Evolutionary conservation across 1,139 yeast genomes (phyloP).

Genomic region (Zygosaccharomyces sapae): DNA sequence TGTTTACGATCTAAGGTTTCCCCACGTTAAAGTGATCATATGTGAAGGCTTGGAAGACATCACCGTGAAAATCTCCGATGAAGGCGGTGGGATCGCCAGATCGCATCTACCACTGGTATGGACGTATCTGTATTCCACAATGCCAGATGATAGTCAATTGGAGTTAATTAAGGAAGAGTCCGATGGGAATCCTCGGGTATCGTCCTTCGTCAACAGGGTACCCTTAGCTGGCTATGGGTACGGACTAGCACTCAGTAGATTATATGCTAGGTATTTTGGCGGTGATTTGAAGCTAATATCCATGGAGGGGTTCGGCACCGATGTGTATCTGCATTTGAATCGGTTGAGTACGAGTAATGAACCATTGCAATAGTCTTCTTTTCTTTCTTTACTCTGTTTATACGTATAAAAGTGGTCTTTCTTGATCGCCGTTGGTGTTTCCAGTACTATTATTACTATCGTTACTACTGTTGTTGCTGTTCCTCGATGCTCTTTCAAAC

Average conservation of each 20-base stretch:
- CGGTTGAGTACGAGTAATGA: constrained; percentile 31
- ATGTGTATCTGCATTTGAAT: constrained; percentile 81
- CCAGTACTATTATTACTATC: background rate
- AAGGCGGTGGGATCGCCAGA: constrained; percentile 91
- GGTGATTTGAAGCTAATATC: constrained; percentile 83
- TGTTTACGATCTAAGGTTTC: constrained; percentile 64
- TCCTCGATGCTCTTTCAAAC: constrained; percentile 33
- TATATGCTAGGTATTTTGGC: constrained; percentile 86
- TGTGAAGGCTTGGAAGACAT: constrained; percentile 92
- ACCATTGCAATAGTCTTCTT: constrained; percentile 20
- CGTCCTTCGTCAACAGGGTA: constrained; percentile 40
- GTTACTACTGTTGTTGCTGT: constrained; percentile 15
- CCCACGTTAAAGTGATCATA: constrained; percentile 81
- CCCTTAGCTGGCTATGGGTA: constrained; percentile 96
- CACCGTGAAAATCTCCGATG: constrained; percentile 88
- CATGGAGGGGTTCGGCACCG: constrained; percentile 95
- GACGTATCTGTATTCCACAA: constrained; percentile 90
- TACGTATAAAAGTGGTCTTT: constrained; percentile 8
- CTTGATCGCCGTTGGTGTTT: constrained; percentile 3
- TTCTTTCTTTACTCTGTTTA: background rate
- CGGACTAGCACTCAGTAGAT: constrained; percentile 80
- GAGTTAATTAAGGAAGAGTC: constrained; percentile 13
- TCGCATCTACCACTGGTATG: constrained; percentile 80
- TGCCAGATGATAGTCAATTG: constrained; percentile 42
- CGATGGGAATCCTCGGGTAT: constrained; percentile 12